Evolutionary conservation across 768 basidiomycete species (phyloP), one percentile per base, ranked within the genome.

Genomic region (Boletus sensibilis): DNA sequence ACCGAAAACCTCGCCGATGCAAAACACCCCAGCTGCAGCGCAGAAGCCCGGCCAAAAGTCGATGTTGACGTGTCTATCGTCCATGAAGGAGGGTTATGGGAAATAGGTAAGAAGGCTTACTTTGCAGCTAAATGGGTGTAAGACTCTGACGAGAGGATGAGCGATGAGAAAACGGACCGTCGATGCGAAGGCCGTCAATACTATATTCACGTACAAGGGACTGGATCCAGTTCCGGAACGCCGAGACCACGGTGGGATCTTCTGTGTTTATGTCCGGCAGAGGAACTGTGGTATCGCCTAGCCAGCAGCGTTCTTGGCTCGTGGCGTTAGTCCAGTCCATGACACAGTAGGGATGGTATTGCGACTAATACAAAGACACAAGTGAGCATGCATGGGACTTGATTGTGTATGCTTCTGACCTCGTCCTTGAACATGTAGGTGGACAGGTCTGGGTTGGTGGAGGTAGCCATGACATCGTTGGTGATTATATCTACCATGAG

Each of bases 121-220:
- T 74, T 73, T 23, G 72, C 72, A 53, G 72, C 69, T 72, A 56
- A 34, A 23, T 16, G 9, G 57, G 20, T 13, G 37, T 61, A 7
- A 50, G 52, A 39, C 13, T 10, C 31, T 37, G 49, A 34, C 11
- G 9, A 52, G 18, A 44, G 5, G 44, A 25, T 8, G 45, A 29
- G 29, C 3, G 5, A 52, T 31, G 40, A 42, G 31, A 29, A 13
- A 6, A 56, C 76, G 56, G 45, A 75, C 78, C 90, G 67, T 94
- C 92, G 68, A 94, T 88, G 47, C 92, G 85, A 55, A 95, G 81
- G n/a, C 92, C 90, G 68, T 94, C 92, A 57, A 95, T 86, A 29
- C 74, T 74, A 68, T 88, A 93, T 58, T 86, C 83, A 53, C 81
- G 58, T 31, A 94, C 87, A 18, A 94, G 76, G 33, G 79, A 70